A percentile compares a stretch with the other conserved stretches of the same genome.
phyloP scores from a whole-genome alignment of 1,284 basidiomycete genomes.

The Ustilago curta region DNA sequence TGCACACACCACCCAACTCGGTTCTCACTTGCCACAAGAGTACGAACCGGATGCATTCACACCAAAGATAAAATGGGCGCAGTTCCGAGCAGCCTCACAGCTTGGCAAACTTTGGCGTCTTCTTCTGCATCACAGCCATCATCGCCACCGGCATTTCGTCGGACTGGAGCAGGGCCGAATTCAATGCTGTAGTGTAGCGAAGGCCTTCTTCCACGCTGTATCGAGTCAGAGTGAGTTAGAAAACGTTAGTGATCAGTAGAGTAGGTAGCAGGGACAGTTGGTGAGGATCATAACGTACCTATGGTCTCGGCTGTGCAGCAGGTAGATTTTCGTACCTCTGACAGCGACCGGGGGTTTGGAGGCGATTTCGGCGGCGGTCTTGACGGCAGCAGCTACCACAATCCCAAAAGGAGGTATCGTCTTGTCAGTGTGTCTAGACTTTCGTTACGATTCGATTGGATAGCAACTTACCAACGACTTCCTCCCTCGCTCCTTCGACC shows the following conservation, averaged over 20 bases:
- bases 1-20: background rate
- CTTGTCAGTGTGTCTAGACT: too few relatives aligned
- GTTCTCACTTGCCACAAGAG: too few relatives aligned
- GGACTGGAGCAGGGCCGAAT: conserved; percentile 78
- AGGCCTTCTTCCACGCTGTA: conserved; percentile 81
- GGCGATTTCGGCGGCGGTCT: conserved; percentile 78
- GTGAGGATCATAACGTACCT: conserved; percentile 54
- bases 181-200: conserved; percentile 83
- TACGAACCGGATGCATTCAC: background rate
- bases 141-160: conserved; percentile 73
- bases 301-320: conserved; percentile 81
- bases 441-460: too few relatives aligned
- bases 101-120: conserved; percentile 66
- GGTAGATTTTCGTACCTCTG: conserved; percentile 81
- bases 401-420: too few relatives aligned
- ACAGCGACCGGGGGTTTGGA: conserved; percentile 85
- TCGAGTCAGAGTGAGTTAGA: too few relatives aligned
- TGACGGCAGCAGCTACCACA: conserved; percentile 78
- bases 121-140: conserved; percentile 70
- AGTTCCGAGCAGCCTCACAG: conserved; percentile 18
- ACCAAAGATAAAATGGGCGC: background rate
- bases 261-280: too few relatives aligned
- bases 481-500: conserved; percentile 76
- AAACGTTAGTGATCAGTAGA: background rate
- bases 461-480: conserved; percentile 70